Conservation (phyloP, 306 rosid genomes). For the Cyclanthera cordifolia region DNA sequence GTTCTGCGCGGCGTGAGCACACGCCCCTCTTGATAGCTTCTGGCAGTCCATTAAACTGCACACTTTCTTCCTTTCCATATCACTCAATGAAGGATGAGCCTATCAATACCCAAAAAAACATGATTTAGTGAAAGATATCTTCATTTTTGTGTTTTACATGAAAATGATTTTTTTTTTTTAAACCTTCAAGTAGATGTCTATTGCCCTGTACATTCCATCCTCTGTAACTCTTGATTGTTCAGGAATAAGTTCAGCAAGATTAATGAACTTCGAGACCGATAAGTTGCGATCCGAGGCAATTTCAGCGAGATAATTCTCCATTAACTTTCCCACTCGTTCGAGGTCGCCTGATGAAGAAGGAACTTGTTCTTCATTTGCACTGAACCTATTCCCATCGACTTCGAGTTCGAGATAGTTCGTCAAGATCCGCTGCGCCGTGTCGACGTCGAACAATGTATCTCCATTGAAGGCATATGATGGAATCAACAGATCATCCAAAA, state of each 20-base stretch:
- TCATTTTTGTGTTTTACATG: background rate
- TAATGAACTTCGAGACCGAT: conserved; percentile 49
- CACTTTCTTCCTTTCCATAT: conserved; percentile 85
- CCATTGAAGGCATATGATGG: conserved; percentile 74
- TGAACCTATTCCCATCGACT: conserved; percentile 24
- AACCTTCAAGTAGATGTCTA: conserved; percentile 91
- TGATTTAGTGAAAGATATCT: background rate
- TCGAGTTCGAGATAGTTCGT: conserved; percentile 48
- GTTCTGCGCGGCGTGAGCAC: conserved; percentile 95
- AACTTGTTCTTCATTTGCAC: conserved; percentile 35
- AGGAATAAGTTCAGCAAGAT: conserved; percentile 70
- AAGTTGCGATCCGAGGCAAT: conserved; percentile 66
- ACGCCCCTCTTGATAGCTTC: conserved; percentile 76
- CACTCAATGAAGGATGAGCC: conserved; percentile 89
- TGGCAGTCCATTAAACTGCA: conserved; percentile 95
- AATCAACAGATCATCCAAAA: conserved; percentile 78
- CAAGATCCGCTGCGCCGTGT: conserved; percentile 65
- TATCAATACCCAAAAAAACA: conserved; percentile 11
- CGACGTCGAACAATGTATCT: conserved; percentile 76
- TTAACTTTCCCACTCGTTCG: conserved; percentile 62
- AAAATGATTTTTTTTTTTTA: background rate
- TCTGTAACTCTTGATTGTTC: conserved; percentile 70
- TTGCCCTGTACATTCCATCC: conserved; percentile 87
- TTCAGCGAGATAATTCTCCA: conserved; percentile 81
- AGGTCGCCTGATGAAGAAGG: conserved; percentile 42